phyloP scores from a whole-genome alignment of 768 basidiomycete genomes.

The Boletus huronensis region DNA sequence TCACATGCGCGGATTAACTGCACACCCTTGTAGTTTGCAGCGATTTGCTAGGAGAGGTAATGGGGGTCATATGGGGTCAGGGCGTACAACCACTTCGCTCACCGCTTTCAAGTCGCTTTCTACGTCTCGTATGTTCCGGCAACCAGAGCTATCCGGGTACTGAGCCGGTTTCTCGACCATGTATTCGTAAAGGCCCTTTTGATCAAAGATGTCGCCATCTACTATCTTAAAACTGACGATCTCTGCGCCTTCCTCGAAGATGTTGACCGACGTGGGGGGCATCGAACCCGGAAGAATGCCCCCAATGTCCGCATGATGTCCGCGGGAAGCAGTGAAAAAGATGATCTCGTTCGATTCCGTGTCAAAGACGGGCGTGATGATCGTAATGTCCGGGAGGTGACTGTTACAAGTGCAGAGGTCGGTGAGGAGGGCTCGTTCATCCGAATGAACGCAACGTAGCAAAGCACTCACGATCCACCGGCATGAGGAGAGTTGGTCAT shows the following conservation, averaged over 20 bases:
- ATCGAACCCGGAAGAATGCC: slow-evolving; percentile 92
- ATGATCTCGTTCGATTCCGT: slow-evolving; percentile 66
- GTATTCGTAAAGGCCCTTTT: slow-evolving; percentile 66
- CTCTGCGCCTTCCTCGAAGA: slow-evolving; percentile 93
- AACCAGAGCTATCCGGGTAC: slow-evolving; percentile 85
- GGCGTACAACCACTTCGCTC: slow-evolving; percentile 24
- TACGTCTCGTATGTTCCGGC: slow-evolving; percentile 82
- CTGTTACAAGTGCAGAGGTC: slow-evolving; percentile 26
- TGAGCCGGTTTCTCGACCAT: slow-evolving; percentile 79
- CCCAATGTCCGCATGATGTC: slow-evolving; percentile 93
- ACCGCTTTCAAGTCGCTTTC: slow-evolving; percentile 92
- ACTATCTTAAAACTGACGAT: slow-evolving; percentile 93
- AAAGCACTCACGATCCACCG: slow-evolving; percentile 72
- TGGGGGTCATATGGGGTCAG: background rate
- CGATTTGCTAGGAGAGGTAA: slow-evolving; percentile 65
- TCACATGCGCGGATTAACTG: slow-evolving; percentile 77
- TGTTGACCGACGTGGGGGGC: slow-evolving; percentile 88
- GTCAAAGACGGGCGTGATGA: slow-evolving; percentile 89
- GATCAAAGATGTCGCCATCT: slow-evolving; percentile 73
- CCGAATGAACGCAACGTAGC: background rate
- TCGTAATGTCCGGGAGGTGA: slow-evolving; percentile 85
- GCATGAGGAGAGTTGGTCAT: slow-evolving; percentile 91
- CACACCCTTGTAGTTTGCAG: slow-evolving; percentile 90
- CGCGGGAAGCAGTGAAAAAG: slow-evolving; percentile 91
- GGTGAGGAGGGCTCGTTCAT: background rate